Evolutionary conservation across 2,329 filamentous ascomycete genomes (phyloP), one percentile per base, ranked within the genome.

Genomic region (Trichoderma semiorbis): DNA sequence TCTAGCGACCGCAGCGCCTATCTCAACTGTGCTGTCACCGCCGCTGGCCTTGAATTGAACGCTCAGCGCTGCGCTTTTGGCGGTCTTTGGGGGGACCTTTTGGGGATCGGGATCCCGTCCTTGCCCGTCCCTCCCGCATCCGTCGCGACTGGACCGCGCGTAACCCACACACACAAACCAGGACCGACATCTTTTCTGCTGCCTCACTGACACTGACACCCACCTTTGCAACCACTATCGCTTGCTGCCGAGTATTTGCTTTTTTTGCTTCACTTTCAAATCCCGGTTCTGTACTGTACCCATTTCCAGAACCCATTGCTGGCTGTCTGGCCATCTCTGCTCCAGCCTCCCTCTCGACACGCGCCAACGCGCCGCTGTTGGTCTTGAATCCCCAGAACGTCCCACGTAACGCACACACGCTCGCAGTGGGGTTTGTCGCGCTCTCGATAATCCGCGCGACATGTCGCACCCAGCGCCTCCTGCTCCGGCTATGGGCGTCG

Each of bases 111-210:
- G 66, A 53, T 69, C 67, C 67, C 67, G 67, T 69, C 67, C 67
- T 69, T 69, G 67, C 70, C 70, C 70, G 67, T 64, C 67, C 71
- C 47, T 72, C 73, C 74, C 74, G 73, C 74, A 74, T 74, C 74
- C 76, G 76, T 78, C 77, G 78, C 77, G 77, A 76, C 77, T 66
- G 73, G 75, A 78, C 78, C 78, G 77, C 77, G 77, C 77, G 77
- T 78, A 77, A 78, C 75, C 75, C 74, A 69, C 71, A 69, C 71
- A 69, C 71, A 72, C 71, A 65, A 68, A 69, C 71, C 68, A 70
- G 57, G 28, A 60, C 55, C 47, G 36, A 63, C 60, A 21, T 69
- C 47, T 32, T 53, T 53, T 53, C 47, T 53, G 47, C 57, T 50
- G 18, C 47, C 43, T 43, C 39, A 24, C 12, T 39, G n/a, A 43